Conservation (phyloP, 345 rosid genomes). For the Capsella bursapastoris region DNA sequence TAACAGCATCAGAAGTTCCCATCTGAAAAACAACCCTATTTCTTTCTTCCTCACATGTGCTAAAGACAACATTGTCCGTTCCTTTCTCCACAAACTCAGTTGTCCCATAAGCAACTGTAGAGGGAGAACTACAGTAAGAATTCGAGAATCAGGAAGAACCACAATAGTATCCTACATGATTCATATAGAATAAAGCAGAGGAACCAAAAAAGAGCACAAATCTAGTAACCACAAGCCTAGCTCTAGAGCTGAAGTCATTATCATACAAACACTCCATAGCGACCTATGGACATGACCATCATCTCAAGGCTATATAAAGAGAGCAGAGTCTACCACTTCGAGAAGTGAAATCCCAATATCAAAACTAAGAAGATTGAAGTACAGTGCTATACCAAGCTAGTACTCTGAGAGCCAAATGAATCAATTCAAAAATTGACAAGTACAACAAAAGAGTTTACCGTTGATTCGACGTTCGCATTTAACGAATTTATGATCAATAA, state of each 20-base stretch:
- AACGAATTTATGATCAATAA: slow-evolving; percentile 77
- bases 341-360: no score
- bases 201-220: background rate
- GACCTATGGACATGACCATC: no score
- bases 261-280: no score
- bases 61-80: slow-evolving; percentile 73
- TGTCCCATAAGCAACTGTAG: slow-evolving; percentile 59
- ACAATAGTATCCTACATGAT: slow-evolving; percentile 11
- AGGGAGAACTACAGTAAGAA: slow-evolving; percentile 42
- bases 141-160: slow-evolving; percentile 35
- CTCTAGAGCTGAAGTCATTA: no score
- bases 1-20: slow-evolving; percentile 95
- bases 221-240: no score
- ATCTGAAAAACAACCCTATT: slow-evolving; percentile 76
- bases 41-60: slow-evolving; percentile 74
- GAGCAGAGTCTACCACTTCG: no score
- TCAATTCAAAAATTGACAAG: background rate
- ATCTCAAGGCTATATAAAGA: no score
- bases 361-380: background rate
- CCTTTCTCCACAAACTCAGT: slow-evolving; percentile 93
- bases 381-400: background rate
- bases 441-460: slow-evolving; percentile 46
- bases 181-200: background rate
- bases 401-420: slow-evolving; percentile 4
- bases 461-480: slow-evolving; percentile 75